Evolutionary conservation across 2,329 filamentous ascomycete genomes (phyloP).

Genomic region (Lasiodiplodia hormozganensis): DNA sequence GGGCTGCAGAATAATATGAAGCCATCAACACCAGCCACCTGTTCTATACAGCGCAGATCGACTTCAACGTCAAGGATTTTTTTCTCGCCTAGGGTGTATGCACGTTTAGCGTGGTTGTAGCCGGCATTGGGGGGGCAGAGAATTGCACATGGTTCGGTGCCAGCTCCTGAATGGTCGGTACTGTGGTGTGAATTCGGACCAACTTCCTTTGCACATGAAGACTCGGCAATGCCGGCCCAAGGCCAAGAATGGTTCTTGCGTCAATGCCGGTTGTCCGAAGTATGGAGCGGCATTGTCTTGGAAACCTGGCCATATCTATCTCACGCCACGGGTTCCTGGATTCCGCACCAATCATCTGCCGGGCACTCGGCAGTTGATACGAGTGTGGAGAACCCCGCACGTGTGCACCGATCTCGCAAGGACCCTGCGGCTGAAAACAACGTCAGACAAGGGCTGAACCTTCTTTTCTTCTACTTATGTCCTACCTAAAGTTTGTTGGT

Average conservation of each 20-base stretch:
- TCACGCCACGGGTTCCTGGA: not conserved
- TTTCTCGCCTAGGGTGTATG: not conserved
- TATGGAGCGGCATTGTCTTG: not conserved
- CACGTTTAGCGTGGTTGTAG: not conserved
- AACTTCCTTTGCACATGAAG: not conserved
- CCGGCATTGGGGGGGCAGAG: not conserved
- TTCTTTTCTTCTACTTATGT: not conserved
- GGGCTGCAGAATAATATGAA: not conserved
- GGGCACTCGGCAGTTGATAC: not conserved
- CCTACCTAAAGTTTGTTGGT: not conserved
- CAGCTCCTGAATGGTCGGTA: not conserved
- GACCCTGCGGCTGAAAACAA: constrained; percentile 7
- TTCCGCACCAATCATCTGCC: constrained; percentile 14
- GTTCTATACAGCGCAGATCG: not conserved
- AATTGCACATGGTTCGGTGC: not conserved
- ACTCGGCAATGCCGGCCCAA: not conserved
- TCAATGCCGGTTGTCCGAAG: not conserved
- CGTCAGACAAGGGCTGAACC: constrained; percentile 1
- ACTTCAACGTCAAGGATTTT: not conserved
- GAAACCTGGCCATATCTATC: not conserved
- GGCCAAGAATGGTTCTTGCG: not conserved
- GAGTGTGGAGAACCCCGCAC: constrained; percentile 22
- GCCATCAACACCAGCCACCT: not conserved
- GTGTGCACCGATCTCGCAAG: constrained; percentile 16
- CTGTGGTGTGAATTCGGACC: not conserved